Conservation (phyloP, 2,329 filamentous ascomycete genomes). For the Epichloe glyceriae region DNA sequence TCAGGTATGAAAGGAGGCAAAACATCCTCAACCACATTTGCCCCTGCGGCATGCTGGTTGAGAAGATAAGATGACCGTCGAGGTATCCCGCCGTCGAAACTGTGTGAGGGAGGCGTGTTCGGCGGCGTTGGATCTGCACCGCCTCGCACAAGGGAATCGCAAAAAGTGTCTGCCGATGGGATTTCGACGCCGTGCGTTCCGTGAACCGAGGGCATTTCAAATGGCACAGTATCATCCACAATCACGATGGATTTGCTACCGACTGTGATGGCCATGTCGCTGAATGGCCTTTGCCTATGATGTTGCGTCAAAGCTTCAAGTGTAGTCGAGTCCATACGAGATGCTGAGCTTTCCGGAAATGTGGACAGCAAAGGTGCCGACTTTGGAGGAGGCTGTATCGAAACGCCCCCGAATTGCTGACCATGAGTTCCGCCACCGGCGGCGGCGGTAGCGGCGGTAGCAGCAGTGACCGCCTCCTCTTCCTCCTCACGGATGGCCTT, state of each 20-base stretch:
- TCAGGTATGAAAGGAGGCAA: slow-evolving; percentile 37
- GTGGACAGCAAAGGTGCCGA: slow-evolving; percentile 15
- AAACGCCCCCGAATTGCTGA: slow-evolving; percentile 13
- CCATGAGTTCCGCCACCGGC: slow-evolving; percentile 9
- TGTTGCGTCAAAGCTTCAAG: slow-evolving; percentile 22
- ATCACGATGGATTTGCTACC: slow-evolving; percentile 90
- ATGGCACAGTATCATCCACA: slow-evolving; percentile 52
- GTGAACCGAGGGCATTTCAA: slow-evolving; percentile 36
- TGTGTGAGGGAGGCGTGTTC: slow-evolving; percentile 41
- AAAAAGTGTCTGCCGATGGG: slow-evolving; percentile 39
- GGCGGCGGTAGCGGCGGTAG: slow-evolving; percentile 15
- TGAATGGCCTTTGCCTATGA: slow-evolving; percentile 28
- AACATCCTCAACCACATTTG: slow-evolving; percentile 24
- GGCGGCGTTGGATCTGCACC: slow-evolving; percentile 46
- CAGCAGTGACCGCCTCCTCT: neutral
- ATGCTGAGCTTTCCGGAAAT: slow-evolving; percentile 29
- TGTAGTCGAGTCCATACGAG: slow-evolving; percentile 27
- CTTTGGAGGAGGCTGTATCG: slow-evolving; percentile 11
- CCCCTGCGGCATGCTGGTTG: slow-evolving; percentile 29
- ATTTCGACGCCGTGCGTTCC: slow-evolving; percentile 30
- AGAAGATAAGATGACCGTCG: slow-evolving; percentile 43
- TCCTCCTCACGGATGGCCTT: slow-evolving; percentile 61
- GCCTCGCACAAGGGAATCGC: slow-evolving; percentile 35
- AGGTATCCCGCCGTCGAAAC: slow-evolving; percentile 29
- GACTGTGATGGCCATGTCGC: slow-evolving; percentile 50